Conservation (phyloP, 2,329 filamentous ascomycete species). For the Pleurostoma richardsiae region DNA sequence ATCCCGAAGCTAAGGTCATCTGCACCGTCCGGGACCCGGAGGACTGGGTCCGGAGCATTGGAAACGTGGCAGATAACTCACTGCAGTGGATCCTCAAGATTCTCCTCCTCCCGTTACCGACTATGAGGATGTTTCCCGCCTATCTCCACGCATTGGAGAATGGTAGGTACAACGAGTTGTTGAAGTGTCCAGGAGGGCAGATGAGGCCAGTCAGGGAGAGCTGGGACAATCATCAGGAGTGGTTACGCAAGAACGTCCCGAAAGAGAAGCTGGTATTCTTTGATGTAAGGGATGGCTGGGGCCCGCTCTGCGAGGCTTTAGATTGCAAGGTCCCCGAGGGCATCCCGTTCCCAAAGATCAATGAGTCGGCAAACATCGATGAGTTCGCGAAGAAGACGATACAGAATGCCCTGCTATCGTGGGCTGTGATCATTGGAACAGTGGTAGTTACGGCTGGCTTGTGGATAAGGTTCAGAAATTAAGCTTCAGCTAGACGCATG, state of each 20-base stretch:
- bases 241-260: constrained; percentile 6
- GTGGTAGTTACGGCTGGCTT: background rate
- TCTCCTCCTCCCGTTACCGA: background rate
- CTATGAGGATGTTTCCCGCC: background rate
- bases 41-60: constrained; percentile 18
- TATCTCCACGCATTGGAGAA: background rate
- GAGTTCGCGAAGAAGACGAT: background rate
- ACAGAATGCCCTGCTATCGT: background rate
- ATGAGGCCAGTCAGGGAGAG: constrained; percentile 1
- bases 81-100: constrained; percentile 7
- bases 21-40: constrained; percentile 18
- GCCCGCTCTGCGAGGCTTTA: constrained; percentile 12
- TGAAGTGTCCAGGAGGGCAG: background rate
- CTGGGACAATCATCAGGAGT: constrained; percentile 6
- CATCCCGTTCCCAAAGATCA: constrained; percentile 25
- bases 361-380: constrained; percentile 11
- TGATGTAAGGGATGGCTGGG: constrained; percentile 10
- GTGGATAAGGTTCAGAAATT: too few relatives aligned
- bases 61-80: constrained; percentile 11
- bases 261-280: constrained; percentile 11
- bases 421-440: background rate
- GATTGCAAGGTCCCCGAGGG: constrained; percentile 9
- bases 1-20: constrained; percentile 22
- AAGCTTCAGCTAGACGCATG: too few relatives aligned
- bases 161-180: background rate